Conservation (phyloP, 2,329 filamentous ascomycete species). For the Capronia americana region DNA sequence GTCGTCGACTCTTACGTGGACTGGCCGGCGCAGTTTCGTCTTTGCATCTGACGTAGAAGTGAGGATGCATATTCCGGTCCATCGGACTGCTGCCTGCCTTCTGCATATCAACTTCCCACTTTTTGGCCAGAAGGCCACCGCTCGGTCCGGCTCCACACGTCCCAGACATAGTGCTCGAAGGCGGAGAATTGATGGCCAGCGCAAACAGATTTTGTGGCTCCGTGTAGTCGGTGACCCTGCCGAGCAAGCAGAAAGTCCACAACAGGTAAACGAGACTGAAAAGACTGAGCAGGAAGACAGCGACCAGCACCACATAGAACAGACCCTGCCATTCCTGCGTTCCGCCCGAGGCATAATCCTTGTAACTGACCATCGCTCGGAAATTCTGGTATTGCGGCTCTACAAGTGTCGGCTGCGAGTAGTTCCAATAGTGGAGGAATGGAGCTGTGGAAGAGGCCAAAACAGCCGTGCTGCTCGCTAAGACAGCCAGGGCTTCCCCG, state of each 20-base stretch:
- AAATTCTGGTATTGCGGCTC: slow-evolving; percentile 64
- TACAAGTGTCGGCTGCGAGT: slow-evolving; percentile 51
- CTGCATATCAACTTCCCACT: slow-evolving; percentile 55
- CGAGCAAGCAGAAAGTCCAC: slow-evolving; percentile 48
- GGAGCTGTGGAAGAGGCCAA: slow-evolving; percentile 65
- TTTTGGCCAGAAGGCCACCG: slow-evolving; percentile 55
- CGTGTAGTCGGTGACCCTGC: slow-evolving; percentile 77
- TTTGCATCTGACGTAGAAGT: slow-evolving; percentile 33
- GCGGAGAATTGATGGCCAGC: slow-evolving; percentile 66
- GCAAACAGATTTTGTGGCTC: slow-evolving; percentile 78
- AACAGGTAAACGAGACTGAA: slow-evolving; percentile 29
- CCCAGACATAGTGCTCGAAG: slow-evolving; percentile 53
- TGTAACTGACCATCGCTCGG: slow-evolving; percentile 66
- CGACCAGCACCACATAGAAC: slow-evolving; percentile 70
- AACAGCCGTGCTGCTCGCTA: slow-evolving; percentile 71
- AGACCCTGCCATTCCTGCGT: slow-evolving; percentile 65
- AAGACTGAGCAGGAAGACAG: slow-evolving; percentile 72
- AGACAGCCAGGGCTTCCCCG: slow-evolving; percentile 75
- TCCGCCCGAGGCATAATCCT: slow-evolving; percentile 74
- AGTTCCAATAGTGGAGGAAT: slow-evolving; percentile 65
- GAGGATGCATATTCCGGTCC: slow-evolving; percentile 23
- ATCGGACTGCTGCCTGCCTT: slow-evolving; percentile 46
- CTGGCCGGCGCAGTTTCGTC: slow-evolving; percentile 19
- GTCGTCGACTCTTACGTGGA: slow-evolving; percentile 1
- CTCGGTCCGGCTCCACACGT: slow-evolving; percentile 62